phyloP scores from a whole-genome alignment of 768 basidiomycete genomes.

The Paxillus involutus region DNA sequence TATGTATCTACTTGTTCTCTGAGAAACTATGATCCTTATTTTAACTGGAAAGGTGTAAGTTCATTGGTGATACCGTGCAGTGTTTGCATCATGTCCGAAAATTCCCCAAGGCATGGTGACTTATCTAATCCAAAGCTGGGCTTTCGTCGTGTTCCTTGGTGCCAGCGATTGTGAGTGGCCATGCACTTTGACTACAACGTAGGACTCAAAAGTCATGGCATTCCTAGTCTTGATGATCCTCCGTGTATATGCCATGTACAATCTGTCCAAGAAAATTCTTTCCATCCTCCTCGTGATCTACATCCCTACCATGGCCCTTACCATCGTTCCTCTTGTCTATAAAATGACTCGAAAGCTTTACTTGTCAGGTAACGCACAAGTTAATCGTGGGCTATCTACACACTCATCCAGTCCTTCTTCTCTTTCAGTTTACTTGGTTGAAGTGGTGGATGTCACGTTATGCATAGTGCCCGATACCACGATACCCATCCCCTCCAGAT shows the following conservation, averaged over 20 bases:
- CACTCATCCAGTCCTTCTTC: background rate
- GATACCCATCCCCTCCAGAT: background rate
- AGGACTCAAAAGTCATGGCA: background rate
- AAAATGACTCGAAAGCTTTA: background rate
- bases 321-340: constrained; percentile 1
- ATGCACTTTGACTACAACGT: background rate
- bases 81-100: background rate
- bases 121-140: constrained; percentile 1
- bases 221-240: constrained; percentile 18
- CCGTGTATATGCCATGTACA: constrained; percentile 15
- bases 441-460: background rate
- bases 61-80: background rate
- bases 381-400: too few species aligned
- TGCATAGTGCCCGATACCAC: background rate
- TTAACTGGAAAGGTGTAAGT: constrained; percentile 10
- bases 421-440: background rate
- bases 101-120: constrained; percentile 5
- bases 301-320: background rate
- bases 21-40: background rate
- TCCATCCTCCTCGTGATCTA: constrained; percentile 3
- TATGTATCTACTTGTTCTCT: background rate
- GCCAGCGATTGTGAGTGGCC: constrained; percentile 12
- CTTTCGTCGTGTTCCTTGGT: constrained; percentile 10
- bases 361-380: constrained; percentile 3
- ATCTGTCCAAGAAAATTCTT: constrained; percentile 6